These are phyloP conservation scores for Lagerstroemia speciosa DNA, from an alignment of 345 rosid species.

Conservation along the genomic window DNA sequence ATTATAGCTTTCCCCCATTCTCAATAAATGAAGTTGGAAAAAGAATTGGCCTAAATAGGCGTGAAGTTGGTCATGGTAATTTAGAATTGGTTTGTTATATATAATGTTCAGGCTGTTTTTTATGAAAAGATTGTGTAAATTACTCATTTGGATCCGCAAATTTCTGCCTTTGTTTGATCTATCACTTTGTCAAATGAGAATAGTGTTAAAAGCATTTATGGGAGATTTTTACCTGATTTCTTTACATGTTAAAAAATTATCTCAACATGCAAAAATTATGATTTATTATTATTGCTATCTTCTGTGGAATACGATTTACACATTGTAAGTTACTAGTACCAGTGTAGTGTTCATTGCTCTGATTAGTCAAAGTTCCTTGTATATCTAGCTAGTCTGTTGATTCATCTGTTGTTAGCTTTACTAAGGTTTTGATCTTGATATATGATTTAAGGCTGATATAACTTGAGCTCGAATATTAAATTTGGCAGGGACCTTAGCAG, in stretches of 20 bases:
- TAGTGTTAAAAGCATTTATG: neutral
- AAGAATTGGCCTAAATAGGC: slow-evolving; percentile 86
- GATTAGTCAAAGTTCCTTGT: neutral
- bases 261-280: neutral
- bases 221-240: neutral
- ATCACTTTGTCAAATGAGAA: neutral
- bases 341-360: neutral
- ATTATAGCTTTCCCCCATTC: slow-evolving; percentile 94
- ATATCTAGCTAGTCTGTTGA: neutral
- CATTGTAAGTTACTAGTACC: neutral
- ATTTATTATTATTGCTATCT: neutral
- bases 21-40: slow-evolving; percentile 92
- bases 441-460: neutral
- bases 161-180: neutral
- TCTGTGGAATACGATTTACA: neutral
- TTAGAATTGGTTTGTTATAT: slow-evolving; percentile 1
- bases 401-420: neutral
- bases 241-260: neutral
- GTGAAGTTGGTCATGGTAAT: slow-evolving; percentile 95
- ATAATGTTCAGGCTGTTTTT: neutral
- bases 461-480: slow-evolving; percentile 3
- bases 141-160: neutral
- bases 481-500: slow-evolving; percentile 82
- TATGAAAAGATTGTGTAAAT: neutral
- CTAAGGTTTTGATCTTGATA: neutral